Evolutionary conservation across 108 stramenopile species (phyloP).

Genomic region (Cylindrotheca fusiformis): DNA sequence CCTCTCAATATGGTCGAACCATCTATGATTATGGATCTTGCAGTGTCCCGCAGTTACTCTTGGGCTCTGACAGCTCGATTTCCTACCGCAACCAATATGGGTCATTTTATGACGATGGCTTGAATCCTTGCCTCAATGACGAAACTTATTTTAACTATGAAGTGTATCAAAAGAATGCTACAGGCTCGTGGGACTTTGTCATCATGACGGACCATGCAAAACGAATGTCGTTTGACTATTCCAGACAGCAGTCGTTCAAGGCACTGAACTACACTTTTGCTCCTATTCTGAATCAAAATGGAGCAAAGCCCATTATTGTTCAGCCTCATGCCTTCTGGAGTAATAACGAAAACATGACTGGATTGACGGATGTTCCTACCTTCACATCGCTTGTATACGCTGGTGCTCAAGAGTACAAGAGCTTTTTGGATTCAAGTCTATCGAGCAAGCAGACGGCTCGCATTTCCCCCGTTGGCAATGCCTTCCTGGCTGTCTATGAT

Average conservation of each 20-base stretch:
- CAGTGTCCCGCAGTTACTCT: slow-evolving; percentile 49
- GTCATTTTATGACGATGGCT: slow-evolving; percentile 39
- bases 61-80: slow-evolving; percentile 34
- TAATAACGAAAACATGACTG: slow-evolving; percentile 35
- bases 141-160: slow-evolving; percentile 33
- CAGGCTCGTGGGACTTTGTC: slow-evolving; percentile 40
- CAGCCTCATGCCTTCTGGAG: slow-evolving; percentile 49
- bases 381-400: slow-evolving; percentile 45
- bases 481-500: slow-evolving; percentile 52
- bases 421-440: slow-evolving; percentile 19
- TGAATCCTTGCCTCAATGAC: slow-evolving; percentile 52
- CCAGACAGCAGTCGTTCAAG: slow-evolving; percentile 28
- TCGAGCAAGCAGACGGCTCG: slow-evolving; percentile 8
- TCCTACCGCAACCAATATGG: slow-evolving; percentile 26
- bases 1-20: no score
- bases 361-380: slow-evolving; percentile 39
- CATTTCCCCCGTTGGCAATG: slow-evolving; percentile 53
- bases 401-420: slow-evolving; percentile 39
- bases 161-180: neutral
- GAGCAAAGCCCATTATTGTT: slow-evolving; percentile 44
- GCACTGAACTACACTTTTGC: slow-evolving; percentile 40
- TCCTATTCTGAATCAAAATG: slow-evolving; percentile 27
- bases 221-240: slow-evolving; percentile 34
- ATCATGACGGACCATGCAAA: slow-evolving; percentile 50
- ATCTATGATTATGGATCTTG: slow-evolving; percentile 61